phyloP scores from a whole-genome alignment of 2,329 filamentous ascomycete species.

The Clonostachys rhizophaga region DNA sequence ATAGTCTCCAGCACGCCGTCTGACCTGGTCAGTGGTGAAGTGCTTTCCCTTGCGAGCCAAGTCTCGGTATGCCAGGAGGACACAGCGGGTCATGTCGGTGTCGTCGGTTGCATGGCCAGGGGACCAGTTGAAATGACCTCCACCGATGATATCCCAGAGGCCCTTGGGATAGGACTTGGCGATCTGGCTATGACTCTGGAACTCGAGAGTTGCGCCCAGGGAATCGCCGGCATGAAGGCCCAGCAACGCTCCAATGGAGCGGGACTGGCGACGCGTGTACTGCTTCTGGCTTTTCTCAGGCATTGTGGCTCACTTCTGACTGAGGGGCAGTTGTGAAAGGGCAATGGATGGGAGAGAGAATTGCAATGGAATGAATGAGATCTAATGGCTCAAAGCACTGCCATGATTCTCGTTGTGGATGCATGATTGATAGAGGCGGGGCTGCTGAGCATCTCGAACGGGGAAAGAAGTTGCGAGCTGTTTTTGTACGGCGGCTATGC shows the following conservation, averaged over 20 bases:
- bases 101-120: constrained; percentile 40
- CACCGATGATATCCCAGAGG: constrained; percentile 34
- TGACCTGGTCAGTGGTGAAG: not conserved
- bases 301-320: too few species aligned
- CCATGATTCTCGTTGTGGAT: too few species aligned
- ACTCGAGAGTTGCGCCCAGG: constrained; percentile 40
- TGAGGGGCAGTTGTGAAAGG: too few species aligned
- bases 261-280: constrained; percentile 7
- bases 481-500: too few species aligned
- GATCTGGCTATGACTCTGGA: constrained; percentile 25
- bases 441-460: too few species aligned
- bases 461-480: too few species aligned
- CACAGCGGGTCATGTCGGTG: constrained; percentile 39
- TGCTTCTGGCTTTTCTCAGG: too few species aligned
- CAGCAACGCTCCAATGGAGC: constrained; percentile 35
- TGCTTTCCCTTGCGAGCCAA: not conserved
- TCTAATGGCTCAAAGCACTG: too few species aligned
- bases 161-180: constrained; percentile 23
- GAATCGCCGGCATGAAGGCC: constrained; percentile 41
- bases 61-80: constrained; percentile 35
- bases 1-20: constrained; percentile 22
- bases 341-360: too few species aligned
- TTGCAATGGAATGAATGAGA: too few species aligned
- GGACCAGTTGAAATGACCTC: constrained; percentile 34
- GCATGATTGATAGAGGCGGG: too few species aligned